Conservation (phyloP, 208 protist genomes). For the Leishmania major region DNA sequence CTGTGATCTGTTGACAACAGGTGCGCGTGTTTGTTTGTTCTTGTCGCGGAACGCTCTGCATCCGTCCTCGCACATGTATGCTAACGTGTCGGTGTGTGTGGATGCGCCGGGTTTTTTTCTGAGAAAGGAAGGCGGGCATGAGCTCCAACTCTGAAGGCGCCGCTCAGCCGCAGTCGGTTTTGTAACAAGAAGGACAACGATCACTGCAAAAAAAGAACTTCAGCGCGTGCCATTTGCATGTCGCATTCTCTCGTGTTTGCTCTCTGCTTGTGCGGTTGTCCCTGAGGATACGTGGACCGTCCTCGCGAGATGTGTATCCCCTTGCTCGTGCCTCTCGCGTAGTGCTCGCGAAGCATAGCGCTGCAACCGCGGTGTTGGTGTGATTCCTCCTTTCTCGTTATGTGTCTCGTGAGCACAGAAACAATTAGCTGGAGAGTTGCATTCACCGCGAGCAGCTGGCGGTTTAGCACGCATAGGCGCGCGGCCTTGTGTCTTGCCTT, state of each 20-base stretch:
- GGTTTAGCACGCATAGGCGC: neutral
- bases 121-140: neutral
- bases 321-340: neutral
- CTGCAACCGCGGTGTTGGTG: neutral
- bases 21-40: neutral
- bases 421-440: neutral
- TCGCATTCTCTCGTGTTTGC: neutral
- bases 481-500: slow-evolving; percentile 1
- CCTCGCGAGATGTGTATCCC: neutral
- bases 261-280: neutral
- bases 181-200: neutral
- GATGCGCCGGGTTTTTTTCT: neutral
- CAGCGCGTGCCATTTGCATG: neutral
- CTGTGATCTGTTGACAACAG: neutral
- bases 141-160: neutral
- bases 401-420: neutral
- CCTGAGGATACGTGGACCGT: neutral
- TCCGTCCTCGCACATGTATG: neutral
- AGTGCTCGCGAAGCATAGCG: neutral
- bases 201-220: neutral
- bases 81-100: neutral
- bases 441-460: neutral
- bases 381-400: neutral
- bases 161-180: neutral
- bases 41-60: neutral